A percentile compares a stretch with the other conserved stretches of the same genome.
Evolutionary conservation across 768 basidiomycete species (phyloP).

Genomic region (Udeniomyces megalosporus): DNA sequence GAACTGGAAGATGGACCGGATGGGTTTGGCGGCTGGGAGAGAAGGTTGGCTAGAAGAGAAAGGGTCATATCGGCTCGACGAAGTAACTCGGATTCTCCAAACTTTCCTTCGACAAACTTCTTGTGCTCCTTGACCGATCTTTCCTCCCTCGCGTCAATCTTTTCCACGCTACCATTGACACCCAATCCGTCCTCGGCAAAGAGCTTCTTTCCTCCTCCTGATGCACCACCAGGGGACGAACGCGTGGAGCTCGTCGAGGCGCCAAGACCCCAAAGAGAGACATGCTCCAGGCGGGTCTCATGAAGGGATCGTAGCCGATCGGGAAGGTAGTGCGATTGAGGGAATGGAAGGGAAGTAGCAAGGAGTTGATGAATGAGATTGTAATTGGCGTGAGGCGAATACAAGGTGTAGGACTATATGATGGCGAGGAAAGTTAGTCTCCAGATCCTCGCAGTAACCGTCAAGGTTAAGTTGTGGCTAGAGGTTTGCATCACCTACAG

Average conservation of each 20-base stretch:
- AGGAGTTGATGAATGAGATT: conserved; percentile 10
- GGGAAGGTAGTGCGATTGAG: conserved; percentile 13
- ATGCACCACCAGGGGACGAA: neutral
- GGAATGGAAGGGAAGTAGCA: conserved; percentile 11
- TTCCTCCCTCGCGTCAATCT: conserved; percentile 5
- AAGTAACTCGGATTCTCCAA: conserved; percentile 1
- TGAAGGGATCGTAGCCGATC: conserved; percentile 4
- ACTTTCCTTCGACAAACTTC: neutral
- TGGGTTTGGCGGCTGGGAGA: neutral
- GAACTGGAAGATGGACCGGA: neutral
- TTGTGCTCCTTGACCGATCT: conserved; percentile 2
- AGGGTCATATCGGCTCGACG: conserved; percentile 2
- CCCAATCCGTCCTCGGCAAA: neutral
- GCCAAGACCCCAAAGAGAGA: conserved; percentile 7
- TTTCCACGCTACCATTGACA: conserved; percentile 1
- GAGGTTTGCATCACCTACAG: neutral
- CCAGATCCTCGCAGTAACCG: neutral
- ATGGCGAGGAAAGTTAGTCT: neutral
- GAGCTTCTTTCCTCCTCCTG: neutral
- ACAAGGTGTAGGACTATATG: conserved; percentile 8
- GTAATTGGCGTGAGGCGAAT: conserved; percentile 6
- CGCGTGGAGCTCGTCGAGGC: neutral
- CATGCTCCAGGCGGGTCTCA: neutral
- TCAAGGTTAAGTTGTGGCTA: neutral
- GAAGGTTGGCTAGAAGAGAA: conserved; percentile 1